A percentile compares a stretch with the other conserved stretches of the same genome.
These are phyloP conservation scores for Metarhizium album DNA, from an alignment of 2,329 filamentous ascomycete genomes.

Conservation along the genomic window DNA sequence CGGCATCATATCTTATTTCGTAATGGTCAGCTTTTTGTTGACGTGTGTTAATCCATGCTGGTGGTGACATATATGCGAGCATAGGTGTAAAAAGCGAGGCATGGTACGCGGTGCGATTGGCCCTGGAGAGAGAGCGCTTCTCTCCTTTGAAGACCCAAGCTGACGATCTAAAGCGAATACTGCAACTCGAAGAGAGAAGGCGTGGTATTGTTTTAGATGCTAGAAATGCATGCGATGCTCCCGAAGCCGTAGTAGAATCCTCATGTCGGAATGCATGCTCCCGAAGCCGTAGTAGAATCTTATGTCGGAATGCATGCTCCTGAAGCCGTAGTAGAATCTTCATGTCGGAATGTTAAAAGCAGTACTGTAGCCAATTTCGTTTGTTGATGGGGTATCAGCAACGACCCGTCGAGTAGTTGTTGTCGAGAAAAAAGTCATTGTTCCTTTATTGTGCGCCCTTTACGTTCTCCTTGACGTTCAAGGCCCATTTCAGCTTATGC, in stretches of 20 bases:
- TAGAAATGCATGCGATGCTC: too few species aligned
- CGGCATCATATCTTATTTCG: slow-evolving; percentile 6
- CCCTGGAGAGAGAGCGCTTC: too few species aligned
- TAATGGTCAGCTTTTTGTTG: slow-evolving; percentile 3
- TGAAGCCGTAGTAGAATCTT: too few species aligned
- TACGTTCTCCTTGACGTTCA: slow-evolving; percentile 54
- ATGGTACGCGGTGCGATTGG: too few species aligned
- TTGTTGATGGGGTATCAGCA: neutral
- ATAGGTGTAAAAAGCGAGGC: too few species aligned
- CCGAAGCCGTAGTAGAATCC: too few species aligned
- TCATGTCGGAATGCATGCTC: neutral
- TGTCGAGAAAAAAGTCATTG: neutral
- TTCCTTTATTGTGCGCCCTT: slow-evolving; percentile 36
- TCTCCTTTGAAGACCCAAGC: too few species aligned
- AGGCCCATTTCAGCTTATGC: slow-evolving; percentile 61
- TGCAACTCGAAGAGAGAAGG: too few species aligned
- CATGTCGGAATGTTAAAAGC: neutral
- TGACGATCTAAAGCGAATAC: too few species aligned
- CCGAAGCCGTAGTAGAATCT: too few species aligned
- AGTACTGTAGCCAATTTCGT: neutral
- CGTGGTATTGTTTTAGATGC: too few species aligned
- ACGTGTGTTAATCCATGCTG: slow-evolving; percentile 2
- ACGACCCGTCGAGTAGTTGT: neutral
- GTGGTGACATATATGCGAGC: slow-evolving; percentile 1
- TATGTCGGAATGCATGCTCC: neutral